These are phyloP conservation scores for Glutinoglossum americanum DNA, from an alignment of 495 filamentous ascomycete genomes.

Conservation along the genomic window DNA sequence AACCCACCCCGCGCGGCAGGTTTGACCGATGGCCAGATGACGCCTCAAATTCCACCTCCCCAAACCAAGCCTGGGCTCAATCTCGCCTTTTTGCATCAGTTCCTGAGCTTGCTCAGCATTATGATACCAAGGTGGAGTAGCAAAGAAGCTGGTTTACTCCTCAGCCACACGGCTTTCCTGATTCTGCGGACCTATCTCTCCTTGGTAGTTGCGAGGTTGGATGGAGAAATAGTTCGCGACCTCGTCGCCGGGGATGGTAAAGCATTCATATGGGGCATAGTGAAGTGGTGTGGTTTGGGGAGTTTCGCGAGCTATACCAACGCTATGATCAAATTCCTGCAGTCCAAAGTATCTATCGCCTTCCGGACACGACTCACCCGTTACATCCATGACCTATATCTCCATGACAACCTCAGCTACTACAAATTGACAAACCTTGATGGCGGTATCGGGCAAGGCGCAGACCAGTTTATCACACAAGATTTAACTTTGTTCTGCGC, in stretches of 20 bases:
- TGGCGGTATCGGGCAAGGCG: conserved; percentile 73
- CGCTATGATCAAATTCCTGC: conserved; percentile 93
- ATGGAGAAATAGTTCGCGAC: conserved; percentile 92
- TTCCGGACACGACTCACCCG: conserved; percentile 90
- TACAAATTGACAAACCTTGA: conserved; percentile 92
- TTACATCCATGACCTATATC: conserved; percentile 94
- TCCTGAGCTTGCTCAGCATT: conserved; percentile 82
- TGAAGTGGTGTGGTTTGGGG: conserved; percentile 60
- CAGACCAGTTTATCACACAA: conserved; percentile 95
- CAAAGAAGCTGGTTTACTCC: conserved; percentile 77
- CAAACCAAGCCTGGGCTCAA: conserved; percentile 90
- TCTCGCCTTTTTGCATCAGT: conserved; percentile 94
- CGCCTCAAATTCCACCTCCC: conserved; percentile 52
- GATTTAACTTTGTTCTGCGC: conserved; percentile 90
- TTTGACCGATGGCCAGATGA: conserved; percentile 40
- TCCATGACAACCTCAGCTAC: conserved; percentile 84
- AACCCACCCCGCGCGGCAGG: conserved; percentile 67
- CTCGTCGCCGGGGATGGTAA: conserved; percentile 84
- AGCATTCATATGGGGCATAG: conserved; percentile 68
- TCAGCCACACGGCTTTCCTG: conserved; percentile 74
- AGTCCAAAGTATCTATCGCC: conserved; percentile 93
- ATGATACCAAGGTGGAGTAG: conserved; percentile 91
- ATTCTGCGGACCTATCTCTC: conserved; percentile 87
- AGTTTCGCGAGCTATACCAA: conserved; percentile 77
- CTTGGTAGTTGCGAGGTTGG: conserved; percentile 73